Percentiles rank a stretch among this genome's conserved stretches.
These are phyloP conservation scores for Eucalyptus regnans DNA, from an alignment of 345 rosid genomes.

Conservation along the genomic window DNA sequence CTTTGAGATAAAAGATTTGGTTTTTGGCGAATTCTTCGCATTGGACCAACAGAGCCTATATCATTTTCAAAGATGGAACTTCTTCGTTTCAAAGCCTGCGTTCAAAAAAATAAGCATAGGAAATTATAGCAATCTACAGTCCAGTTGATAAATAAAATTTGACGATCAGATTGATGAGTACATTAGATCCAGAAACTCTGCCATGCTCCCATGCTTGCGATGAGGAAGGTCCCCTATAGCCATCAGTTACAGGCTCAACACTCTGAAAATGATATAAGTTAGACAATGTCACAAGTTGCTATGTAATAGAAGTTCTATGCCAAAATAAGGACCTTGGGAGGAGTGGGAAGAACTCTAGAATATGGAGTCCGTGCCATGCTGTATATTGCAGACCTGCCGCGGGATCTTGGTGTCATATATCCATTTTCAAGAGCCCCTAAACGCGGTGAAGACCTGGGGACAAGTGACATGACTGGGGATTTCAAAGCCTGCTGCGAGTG, in stretches of 20 bases:
- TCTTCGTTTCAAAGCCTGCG: constrained; percentile 69
- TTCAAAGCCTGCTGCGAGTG: constrained; percentile 21
- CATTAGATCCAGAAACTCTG: constrained; percentile 45
- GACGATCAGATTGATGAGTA: background rate
- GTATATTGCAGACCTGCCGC: constrained; percentile 86
- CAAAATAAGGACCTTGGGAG: constrained; percentile 34
- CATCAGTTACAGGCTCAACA: constrained; percentile 12
- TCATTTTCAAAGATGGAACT: constrained; percentile 71
- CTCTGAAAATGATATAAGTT: constrained; percentile 18
- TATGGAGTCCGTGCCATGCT: constrained; percentile 88
- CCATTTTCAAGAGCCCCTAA: constrained; percentile 46
- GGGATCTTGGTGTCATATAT: constrained; percentile 62
- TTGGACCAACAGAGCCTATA: constrained; percentile 68
- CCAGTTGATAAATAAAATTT: background rate
- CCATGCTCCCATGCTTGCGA: constrained; percentile 21
- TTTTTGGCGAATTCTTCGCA: constrained; percentile 88
- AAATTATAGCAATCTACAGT: background rate
- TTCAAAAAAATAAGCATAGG: background rate
- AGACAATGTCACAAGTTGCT: background rate
- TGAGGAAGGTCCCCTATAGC: constrained; percentile 21
- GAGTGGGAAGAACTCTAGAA: constrained; percentile 47
- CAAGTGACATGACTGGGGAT: constrained; percentile 36
- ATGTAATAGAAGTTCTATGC: background rate
- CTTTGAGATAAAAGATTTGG: constrained; percentile 43
- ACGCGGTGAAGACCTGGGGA: constrained; percentile 35